A percentile compares a stretch with the other conserved stretches of the same genome.
These are phyloP conservation scores for Hypoxylon trugodes DNA, from an alignment of 495 filamentous ascomycete genomes.

Conservation along the genomic window DNA sequence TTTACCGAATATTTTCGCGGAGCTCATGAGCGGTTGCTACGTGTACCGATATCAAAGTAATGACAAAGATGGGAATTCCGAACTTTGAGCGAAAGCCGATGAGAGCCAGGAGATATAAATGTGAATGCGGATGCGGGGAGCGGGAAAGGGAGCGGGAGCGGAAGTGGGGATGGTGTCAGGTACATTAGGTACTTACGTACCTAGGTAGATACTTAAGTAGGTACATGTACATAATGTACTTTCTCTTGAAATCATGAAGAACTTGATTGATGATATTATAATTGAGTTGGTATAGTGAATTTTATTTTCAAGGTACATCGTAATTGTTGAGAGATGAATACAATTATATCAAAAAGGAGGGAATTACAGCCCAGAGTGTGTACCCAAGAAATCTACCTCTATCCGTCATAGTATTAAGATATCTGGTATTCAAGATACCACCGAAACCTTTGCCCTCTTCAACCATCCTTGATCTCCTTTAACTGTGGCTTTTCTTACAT, in stretches of 20 bases:
- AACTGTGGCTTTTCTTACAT: constrained; percentile 58
- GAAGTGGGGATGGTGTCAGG: constrained; percentile 1
- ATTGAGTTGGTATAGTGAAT: no score
- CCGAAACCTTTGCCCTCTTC: constrained; percentile 60
- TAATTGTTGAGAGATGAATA: no score
- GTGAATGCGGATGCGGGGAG: constrained; percentile 19
- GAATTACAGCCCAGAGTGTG: no score
- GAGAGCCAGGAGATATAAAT: not conserved
- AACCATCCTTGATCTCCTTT: constrained; percentile 64
- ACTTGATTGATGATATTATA: no score
- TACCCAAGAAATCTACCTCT: not conserved
- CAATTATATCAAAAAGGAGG: no score
- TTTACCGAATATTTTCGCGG: constrained; percentile 11
- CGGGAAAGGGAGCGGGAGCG: not conserved
- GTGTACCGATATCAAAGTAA: not conserved
- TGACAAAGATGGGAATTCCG: not conserved
- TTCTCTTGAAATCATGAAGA: no score
- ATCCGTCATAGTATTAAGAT: not conserved
- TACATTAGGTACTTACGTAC: no score
- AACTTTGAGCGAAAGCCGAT: constrained; percentile 13
- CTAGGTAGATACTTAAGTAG: no score
- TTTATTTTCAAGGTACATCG: no score
- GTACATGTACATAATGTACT: no score
- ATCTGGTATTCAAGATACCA: constrained; percentile 43
- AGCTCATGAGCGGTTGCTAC: constrained; percentile 9